Percentiles rank a stretch among this genome's conserved stretches.
Evolutionary conservation across 2,329 filamentous ascomycete genomes (phyloP).

Genomic region (Aspergillus fumigatus): DNA sequence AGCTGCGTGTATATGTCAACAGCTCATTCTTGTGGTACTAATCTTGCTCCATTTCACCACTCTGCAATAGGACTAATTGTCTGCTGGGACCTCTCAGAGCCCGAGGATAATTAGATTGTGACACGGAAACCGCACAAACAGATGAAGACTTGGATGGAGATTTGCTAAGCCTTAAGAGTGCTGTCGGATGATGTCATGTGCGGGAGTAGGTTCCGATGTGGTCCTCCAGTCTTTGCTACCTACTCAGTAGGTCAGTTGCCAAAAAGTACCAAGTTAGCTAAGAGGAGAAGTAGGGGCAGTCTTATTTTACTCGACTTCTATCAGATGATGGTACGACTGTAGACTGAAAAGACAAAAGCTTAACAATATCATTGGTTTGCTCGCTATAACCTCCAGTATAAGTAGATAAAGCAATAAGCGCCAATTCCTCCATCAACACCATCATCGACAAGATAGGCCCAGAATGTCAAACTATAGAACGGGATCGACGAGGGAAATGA

Average conservation of each 20-base stretch:
- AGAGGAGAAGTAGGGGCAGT: no score
- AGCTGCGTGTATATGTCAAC: not conserved
- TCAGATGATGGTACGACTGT: no score
- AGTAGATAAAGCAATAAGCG: constrained; percentile 5
- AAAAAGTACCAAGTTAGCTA: no score
- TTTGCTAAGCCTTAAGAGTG: not conserved
- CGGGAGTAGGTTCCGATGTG: not conserved
- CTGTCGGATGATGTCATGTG: not conserved
- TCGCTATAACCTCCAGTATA: not conserved
- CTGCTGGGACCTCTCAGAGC: not conserved
- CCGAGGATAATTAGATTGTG: not conserved
- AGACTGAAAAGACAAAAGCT: not conserved
- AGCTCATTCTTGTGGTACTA: not conserved
- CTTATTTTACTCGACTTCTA: not conserved
- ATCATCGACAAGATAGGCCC: constrained; percentile 8
- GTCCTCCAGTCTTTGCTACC: not conserved
- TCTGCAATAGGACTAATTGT: not conserved
- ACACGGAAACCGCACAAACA: not conserved
- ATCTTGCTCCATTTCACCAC: not conserved
- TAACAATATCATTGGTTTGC: not conserved
- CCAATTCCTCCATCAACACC: constrained; percentile 11
- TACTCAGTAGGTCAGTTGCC: no score
- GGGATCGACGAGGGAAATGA: not conserved
- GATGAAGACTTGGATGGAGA: not conserved
- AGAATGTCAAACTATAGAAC: constrained; percentile 2